Base-by-base conservation (phyloP, 2,329 filamentous ascomycete species). In the Ceratocystis albifundus region DNA sequence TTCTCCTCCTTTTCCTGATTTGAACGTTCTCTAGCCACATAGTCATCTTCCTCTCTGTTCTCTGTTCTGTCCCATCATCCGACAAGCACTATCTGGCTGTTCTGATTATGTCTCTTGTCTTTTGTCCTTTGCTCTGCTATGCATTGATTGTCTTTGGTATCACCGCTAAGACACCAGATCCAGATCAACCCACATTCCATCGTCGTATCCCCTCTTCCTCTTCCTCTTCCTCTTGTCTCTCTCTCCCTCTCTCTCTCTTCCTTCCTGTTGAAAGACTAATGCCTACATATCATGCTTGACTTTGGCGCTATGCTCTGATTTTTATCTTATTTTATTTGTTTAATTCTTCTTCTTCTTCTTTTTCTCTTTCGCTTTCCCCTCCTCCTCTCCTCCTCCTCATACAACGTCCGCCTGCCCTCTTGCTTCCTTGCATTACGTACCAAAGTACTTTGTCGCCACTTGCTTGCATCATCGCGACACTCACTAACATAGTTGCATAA, bases 371-470 rank as follows among this genome's bases (percentile, higher is more conserved):
- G 4, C 2, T 20, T 20, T 7, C 22, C 22, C 22, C 22, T 28
- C 53, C 53, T 15, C 22, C 22, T 7, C 22, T 12, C 22, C 22
- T 28, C 53, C 53, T 15, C 22, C 22, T 22, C 48, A 12, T 25
- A 53, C 22, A 4, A 25, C 25, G 12, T 28, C 10, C 10, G 10
- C 53, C 30, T 10, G 10, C 53, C 30, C 20, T 22, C 28, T 36
- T 59, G 15, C 55, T 20, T 59, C 55, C 28, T 59, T 36, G 25
- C 28, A 59, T 59, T 59, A 36, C 25, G 55, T 36, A 30, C 55
- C 28, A 10, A 59, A 59, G 25, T 59, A 36, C 4, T 30, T 20
- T 36, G 17, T 53, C 20, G 55, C 55, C 55, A 59, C 55, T 30
- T 15, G 36, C 55, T 30, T 15, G 36, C 36, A 15, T 41, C 55